Conservation (phyloP, 805 yeast genomes). For the Saccharomycopsis sp. region DNA sequence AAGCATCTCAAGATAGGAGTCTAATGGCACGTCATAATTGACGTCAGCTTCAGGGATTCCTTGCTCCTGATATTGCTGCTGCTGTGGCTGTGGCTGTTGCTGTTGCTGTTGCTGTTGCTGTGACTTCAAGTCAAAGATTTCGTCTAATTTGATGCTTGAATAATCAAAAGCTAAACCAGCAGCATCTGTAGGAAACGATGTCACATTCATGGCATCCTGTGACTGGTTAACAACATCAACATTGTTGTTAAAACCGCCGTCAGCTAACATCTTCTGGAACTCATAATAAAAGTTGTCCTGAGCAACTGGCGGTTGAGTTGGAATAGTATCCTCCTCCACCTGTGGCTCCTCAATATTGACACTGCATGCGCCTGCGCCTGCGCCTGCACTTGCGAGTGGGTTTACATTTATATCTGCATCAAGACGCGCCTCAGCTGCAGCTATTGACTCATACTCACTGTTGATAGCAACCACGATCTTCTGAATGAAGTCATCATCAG, state of each 20-base stretch:
- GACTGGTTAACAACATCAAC: not conserved
- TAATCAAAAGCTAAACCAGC: not conserved
- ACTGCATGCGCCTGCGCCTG: not conserved
- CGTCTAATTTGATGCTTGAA: not conserved
- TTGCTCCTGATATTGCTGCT: constrained; percentile 7
- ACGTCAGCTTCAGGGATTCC: not conserved
- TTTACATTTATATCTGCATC: not conserved
- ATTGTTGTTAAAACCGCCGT: not conserved
- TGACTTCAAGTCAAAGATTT: not conserved
- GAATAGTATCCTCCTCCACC: not conserved
- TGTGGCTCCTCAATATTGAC: not conserved
- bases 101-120: constrained; percentile 2
- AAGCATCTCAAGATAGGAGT: not conserved
- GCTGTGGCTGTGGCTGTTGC: not conserved
- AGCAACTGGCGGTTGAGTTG: not conserved
- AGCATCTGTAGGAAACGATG: not conserved
- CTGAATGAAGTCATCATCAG: not conserved
- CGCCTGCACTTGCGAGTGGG: not conserved
- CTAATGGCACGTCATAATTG: not conserved
- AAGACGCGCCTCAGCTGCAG: not conserved
- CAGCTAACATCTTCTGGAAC: not conserved
- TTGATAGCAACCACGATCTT: not conserved
- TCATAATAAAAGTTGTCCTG: not conserved
- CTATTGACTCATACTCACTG: not conserved
- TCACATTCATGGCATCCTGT: too few species aligned